phyloP scores from a whole-genome alignment of 257 asterid species.

The Ballota nigra region DNA sequence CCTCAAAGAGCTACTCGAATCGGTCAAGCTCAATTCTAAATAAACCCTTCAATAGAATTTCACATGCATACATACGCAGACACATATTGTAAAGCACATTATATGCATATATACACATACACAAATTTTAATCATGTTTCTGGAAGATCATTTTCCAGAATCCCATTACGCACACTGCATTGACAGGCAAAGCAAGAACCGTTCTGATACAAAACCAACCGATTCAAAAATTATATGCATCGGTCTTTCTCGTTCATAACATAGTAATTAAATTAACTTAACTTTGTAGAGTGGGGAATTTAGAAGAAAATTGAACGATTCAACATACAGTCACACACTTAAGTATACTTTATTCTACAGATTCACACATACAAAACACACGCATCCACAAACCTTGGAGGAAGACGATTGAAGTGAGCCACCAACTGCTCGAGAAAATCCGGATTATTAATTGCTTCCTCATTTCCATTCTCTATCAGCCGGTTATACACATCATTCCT shows the following conservation, averaged over 20 bases:
- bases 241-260: conserved; percentile 13
- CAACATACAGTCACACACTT: background rate
- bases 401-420: conserved; percentile 84
- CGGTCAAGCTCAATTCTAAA: conserved; percentile 3
- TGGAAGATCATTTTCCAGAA: background rate
- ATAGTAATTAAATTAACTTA: background rate
- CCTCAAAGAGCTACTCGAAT: conserved; percentile 9
- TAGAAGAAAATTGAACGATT: conserved; percentile 11
- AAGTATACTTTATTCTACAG: background rate
- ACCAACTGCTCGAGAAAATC: conserved; percentile 67
- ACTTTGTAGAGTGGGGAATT: background rate
- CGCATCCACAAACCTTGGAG: conserved; percentile 53
- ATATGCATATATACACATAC: background rate
- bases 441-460: conserved; percentile 59
- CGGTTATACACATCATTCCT: conserved; percentile 72
- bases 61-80: conserved; percentile 3
- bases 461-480: conserved; percentile 58
- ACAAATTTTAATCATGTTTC: background rate
- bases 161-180: conserved; percentile 13
- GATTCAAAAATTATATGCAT: background rate
- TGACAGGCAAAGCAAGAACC: background rate
- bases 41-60: conserved; percentile 3
- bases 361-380: conserved; percentile 10
- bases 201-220: background rate
- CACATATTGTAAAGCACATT: conserved; percentile 3